Percentiles rank a stretch among this genome's conserved stretches.
phyloP scores from a whole-genome alignment of 2,329 filamentous ascomycete species.

The Aspergillus melleus region DNA sequence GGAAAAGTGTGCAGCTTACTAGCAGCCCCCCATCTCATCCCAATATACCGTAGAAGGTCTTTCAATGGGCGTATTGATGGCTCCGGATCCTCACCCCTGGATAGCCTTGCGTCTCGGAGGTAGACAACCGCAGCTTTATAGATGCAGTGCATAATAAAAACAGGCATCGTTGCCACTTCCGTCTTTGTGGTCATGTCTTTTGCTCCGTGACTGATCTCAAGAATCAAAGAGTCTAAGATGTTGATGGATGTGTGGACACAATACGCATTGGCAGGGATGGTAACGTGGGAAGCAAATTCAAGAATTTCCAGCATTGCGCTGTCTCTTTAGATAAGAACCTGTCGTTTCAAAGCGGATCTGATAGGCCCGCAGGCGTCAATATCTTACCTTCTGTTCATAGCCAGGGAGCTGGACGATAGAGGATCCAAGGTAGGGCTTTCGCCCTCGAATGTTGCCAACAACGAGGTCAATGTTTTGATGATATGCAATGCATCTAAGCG shows the following conservation, averaged over 20 bases:
- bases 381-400: not conserved
- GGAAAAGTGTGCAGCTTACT: not conserved
- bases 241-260: not conserved
- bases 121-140: not conserved
- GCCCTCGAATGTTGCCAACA: not conserved
- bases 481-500: not conserved
- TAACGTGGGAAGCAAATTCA: not conserved
- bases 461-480: not conserved
- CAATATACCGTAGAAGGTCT: not conserved
- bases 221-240: not conserved
- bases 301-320: not conserved
- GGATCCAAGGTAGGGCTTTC: not conserved
- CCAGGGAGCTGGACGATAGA: not conserved
- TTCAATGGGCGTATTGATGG: not conserved
- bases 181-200: not conserved
- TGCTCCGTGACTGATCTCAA: not conserved
- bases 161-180: not conserved
- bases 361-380: not conserved
- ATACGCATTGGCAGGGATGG: no score
- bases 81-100: not conserved
- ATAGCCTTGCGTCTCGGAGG: not conserved
- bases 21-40: not conserved
- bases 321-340: not conserved
- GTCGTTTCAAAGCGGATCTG: no score
- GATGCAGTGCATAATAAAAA: not conserved